Evolutionary conservation across 2,329 filamentous ascomycete genomes (phyloP).

Genomic region (Tolypocladium sp.): DNA sequence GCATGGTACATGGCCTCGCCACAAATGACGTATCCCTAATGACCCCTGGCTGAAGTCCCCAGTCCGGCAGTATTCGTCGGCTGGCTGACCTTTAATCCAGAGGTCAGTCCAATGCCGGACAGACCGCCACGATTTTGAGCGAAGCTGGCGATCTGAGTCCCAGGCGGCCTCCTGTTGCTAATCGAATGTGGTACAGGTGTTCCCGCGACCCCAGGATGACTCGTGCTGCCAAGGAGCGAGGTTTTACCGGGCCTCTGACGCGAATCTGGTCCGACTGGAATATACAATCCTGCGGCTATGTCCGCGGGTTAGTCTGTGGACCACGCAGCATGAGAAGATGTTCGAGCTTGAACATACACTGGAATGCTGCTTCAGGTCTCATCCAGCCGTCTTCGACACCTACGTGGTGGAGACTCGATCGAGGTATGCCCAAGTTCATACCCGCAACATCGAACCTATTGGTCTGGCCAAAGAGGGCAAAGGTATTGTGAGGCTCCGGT

Average conservation of each 20-base stretch:
- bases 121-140: slow-evolving; percentile 10
- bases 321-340: background rate
- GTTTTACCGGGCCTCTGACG: slow-evolving; percentile 6
- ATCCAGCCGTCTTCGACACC: background rate
- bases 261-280: background rate
- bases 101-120: slow-evolving; percentile 17
- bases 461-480: slow-evolving; percentile 6
- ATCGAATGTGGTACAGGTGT: slow-evolving; percentile 5
- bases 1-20: background rate
- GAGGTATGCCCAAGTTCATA: slow-evolving; percentile 6
- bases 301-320: background rate
- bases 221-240: slow-evolving; percentile 1
- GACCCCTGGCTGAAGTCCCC: slow-evolving; percentile 5
- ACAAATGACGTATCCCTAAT: slow-evolving; percentile 2
- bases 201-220: slow-evolving; percentile 3
- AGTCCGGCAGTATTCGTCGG: slow-evolving; percentile 9
- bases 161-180: slow-evolving; percentile 3
- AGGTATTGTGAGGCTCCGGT: background rate
- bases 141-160: slow-evolving; percentile 9
- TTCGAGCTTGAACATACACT: background rate
- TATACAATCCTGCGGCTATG: background rate
- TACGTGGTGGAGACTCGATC: background rate
- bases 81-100: slow-evolving; percentile 20
- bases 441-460: slow-evolving; percentile 9
- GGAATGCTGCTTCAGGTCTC: background rate